A percentile compares a stretch with the other conserved stretches of the same genome.
phyloP scores from a whole-genome alignment of 2,329 filamentous ascomycete genomes.

The Didymella sp. region DNA sequence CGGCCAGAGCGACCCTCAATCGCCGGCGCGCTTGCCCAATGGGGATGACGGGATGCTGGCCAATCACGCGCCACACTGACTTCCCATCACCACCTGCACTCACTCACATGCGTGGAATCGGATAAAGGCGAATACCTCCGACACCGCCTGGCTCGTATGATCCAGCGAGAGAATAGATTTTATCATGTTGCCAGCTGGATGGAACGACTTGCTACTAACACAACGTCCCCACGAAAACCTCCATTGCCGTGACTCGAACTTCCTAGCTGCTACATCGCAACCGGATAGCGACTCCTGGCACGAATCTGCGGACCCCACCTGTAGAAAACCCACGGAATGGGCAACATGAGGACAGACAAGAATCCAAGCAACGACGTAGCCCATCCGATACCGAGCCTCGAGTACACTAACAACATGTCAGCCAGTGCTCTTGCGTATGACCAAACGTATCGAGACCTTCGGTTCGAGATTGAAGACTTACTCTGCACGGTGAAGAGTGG shows the following conservation, averaged over 20 bases:
- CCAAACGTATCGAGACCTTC: not conserved
- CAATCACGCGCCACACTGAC: slow-evolving; percentile 2
- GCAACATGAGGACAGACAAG: slow-evolving; percentile 45
- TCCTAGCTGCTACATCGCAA: slow-evolving; percentile 4
- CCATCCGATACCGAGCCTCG: slow-evolving; percentile 48
- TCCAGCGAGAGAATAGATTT: too few relatives aligned
- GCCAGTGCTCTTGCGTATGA: not conserved
- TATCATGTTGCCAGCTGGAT: too few relatives aligned
- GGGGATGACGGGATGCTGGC: not conserved
- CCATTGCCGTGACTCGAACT: too few relatives aligned
- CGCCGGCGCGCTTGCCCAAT: slow-evolving; percentile 13
- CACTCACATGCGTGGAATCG: too few relatives aligned
- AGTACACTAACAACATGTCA: slow-evolving; percentile 34
- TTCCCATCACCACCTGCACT: too few relatives aligned
- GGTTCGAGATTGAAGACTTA: slow-evolving; percentile 12
- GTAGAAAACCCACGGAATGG: slow-evolving; percentile 39
- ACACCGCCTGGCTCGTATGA: too few relatives aligned
- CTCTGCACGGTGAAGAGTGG: slow-evolving; percentile 50
- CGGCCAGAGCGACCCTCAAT: slow-evolving; percentile 13
- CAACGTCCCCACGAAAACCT: too few relatives aligned
- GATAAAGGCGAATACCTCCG: too few relatives aligned
- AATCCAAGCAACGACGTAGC: slow-evolving; percentile 50
- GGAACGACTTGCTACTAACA: too few relatives aligned
- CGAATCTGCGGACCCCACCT: slow-evolving; percentile 29
- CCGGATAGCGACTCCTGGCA: slow-evolving; percentile 13